Conservation (phyloP, 805 yeast genomes). For the Myxozyma neglecta region DNA sequence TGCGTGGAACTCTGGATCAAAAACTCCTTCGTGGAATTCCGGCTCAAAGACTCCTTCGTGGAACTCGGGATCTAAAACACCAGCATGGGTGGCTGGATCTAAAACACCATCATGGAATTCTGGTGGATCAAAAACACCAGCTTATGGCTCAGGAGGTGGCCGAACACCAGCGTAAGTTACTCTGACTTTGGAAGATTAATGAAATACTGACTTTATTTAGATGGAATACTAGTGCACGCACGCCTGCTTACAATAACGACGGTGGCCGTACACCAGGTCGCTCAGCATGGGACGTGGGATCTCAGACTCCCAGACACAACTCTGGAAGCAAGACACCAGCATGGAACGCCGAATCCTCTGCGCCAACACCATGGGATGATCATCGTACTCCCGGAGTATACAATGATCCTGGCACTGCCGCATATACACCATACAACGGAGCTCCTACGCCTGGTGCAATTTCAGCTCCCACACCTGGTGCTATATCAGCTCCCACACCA, state of each 20-base stretch:
- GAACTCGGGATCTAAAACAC: constrained; percentile 19
- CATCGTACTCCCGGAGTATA: constrained; percentile 47
- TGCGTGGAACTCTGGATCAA: constrained; percentile 53
- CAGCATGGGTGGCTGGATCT: constrained; percentile 49
- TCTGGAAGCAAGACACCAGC: constrained; percentile 44
- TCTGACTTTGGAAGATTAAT: background rate
- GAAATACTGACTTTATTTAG: constrained; percentile 14
- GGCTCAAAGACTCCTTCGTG: constrained; percentile 49
- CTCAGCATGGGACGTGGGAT: constrained; percentile 37
- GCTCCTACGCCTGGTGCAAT: constrained; percentile 42
- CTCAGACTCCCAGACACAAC: constrained; percentile 42
- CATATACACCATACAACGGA: constrained; percentile 41
- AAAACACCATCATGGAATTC: constrained; percentile 54
- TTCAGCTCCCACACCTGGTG: constrained; percentile 48
- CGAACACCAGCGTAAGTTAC: constrained; percentile 26
- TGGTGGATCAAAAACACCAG: constrained; percentile 37
- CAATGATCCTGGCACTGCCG: constrained; percentile 50
- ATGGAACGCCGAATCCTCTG: constrained; percentile 16
- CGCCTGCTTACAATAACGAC: constrained; percentile 9
- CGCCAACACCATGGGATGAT: constrained; percentile 40
- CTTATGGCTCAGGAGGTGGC: constrained; percentile 11
- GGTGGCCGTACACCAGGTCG: constrained; percentile 49
- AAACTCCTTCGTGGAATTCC: constrained; percentile 53
- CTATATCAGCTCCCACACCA: constrained; percentile 43
- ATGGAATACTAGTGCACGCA: constrained; percentile 41